A percentile compares a stretch with the other conserved stretches of the same genome.
These are phyloP conservation scores for Lipomyces chichibuensis DNA, from an alignment of 805 yeast genomes.

Conservation along the genomic window DNA sequence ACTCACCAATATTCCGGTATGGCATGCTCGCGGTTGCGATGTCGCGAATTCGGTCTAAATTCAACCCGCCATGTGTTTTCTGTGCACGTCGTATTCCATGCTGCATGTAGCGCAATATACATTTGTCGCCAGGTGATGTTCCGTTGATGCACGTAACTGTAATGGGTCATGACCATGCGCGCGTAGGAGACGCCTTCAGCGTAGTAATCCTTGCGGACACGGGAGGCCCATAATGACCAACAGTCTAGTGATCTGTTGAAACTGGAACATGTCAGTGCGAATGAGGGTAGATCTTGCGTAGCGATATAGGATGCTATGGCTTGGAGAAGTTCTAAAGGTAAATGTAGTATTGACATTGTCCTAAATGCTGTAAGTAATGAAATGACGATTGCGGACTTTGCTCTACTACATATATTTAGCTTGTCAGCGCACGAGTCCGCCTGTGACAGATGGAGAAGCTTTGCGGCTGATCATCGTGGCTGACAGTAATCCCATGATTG, in stretches of 20 bases:
- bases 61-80: background rate
- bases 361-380: no score
- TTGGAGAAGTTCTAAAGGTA: background rate
- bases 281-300: background rate
- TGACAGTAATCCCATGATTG: no score
- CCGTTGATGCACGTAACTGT: background rate
- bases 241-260: background rate
- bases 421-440: no score
- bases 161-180: background rate
- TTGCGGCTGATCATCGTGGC: no score
- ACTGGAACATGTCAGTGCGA: background rate
- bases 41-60: background rate
- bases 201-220: background rate
- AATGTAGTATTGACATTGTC: background rate
- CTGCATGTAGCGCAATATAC: background rate
- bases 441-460: no score
- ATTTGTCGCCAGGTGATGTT: background rate
- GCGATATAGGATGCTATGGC: background rate
- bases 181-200: slow-evolving; percentile 1
- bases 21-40: background rate
- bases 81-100: background rate
- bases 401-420: no score
- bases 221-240: background rate
- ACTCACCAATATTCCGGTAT: background rate
- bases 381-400: no score